Evolutionary conservation across 202 grass and related monocot genomes (phyloP).

Genomic region (Panicum hallii): DNA sequence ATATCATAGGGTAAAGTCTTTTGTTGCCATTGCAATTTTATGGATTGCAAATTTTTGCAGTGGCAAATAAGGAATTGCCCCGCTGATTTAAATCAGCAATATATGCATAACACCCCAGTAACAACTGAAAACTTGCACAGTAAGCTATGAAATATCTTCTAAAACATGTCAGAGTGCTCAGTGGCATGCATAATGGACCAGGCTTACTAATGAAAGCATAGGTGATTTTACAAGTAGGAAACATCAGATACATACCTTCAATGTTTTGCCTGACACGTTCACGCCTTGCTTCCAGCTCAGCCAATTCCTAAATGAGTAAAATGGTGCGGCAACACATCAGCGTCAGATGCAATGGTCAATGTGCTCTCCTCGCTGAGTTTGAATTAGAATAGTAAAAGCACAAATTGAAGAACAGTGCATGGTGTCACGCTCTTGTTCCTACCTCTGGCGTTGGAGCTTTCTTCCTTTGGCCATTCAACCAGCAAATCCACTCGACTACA

Average conservation of each 20-base stretch:
- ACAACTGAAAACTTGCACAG: neutral
- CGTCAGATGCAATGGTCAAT: constrained; percentile 28
- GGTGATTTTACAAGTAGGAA: constrained; percentile 11
- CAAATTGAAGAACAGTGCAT: neutral
- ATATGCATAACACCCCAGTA: neutral
- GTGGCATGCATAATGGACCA: neutral
- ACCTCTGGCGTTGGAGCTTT: constrained; percentile 83
- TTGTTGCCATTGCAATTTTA: neutral
- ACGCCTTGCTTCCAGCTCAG: constrained; percentile 76
- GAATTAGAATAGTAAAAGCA: neutral
- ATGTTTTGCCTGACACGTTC: constrained; percentile 77
- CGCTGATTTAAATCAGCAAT: constrained; percentile 8
- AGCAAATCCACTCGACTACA: constrained; percentile 99
- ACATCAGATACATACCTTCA: constrained; percentile 56
- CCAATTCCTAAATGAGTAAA: constrained; percentile 63
- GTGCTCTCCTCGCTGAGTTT: neutral
- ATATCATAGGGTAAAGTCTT: neutral
- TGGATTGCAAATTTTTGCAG: neutral
- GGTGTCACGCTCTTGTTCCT: constrained; percentile 14
- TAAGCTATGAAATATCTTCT: constrained; percentile 4
- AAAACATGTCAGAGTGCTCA: neutral
- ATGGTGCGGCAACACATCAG: constrained; percentile 25
- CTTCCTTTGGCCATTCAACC: constrained; percentile 97
- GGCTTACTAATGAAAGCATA: constrained; percentile 3
- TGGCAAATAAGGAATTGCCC: neutral